Base-by-base conservation (phyloP, 495 filamentous ascomycete species). In the Platismatia glauca region DNA sequence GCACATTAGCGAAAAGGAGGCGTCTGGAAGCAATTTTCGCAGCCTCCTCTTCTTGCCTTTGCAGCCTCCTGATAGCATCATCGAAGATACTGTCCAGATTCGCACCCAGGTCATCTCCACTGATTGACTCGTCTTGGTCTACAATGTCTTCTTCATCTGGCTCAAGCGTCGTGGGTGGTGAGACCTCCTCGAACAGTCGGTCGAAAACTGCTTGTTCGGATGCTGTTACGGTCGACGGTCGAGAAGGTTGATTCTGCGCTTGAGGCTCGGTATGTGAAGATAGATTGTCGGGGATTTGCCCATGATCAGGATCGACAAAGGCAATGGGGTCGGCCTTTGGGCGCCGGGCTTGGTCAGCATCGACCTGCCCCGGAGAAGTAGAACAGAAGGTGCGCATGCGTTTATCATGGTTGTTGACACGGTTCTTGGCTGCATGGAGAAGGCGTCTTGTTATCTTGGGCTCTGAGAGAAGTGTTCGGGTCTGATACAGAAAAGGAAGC, bases 401-500 rank as follows among this genome's bases (percentile, higher is more conserved):
- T 53, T 16, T 33, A 33, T 52, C 13, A 18, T 33, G 16, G 16
- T 53, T 11, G 16, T 33, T 20, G 50, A 20, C 27, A 18, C n/a
- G 16, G 29, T 20, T 22, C 7, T 33, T 34, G 29, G 6, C 29
- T 53, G 50, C 50, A 11, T 20, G 55, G 16, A 58, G 8, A 39
- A 58, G 8, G 27, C 5, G 11, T 41, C 34, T 39, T 39, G 34
- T 8, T 37, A 11, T 20, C 27, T 37, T 37, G 63, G 52, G 34
- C 62, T 29, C 15, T 72, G 56, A 57, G 71, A 71, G 58, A 9
- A 89, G 75, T 0, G 86, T 87, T 61, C 76, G 76, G n/a, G 87
- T 89, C 59, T 87, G 83, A 70, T 89, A 90, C 11, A 91, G 79
- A 56, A 90, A 89, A 0, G 86, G 83, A 16, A 81, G 69, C 8